Evolutionary conservation across 2,329 filamentous ascomycete genomes (phyloP), one percentile per base, ranked within the genome.

Genomic region (Exutisphaerella laricina): DNA sequence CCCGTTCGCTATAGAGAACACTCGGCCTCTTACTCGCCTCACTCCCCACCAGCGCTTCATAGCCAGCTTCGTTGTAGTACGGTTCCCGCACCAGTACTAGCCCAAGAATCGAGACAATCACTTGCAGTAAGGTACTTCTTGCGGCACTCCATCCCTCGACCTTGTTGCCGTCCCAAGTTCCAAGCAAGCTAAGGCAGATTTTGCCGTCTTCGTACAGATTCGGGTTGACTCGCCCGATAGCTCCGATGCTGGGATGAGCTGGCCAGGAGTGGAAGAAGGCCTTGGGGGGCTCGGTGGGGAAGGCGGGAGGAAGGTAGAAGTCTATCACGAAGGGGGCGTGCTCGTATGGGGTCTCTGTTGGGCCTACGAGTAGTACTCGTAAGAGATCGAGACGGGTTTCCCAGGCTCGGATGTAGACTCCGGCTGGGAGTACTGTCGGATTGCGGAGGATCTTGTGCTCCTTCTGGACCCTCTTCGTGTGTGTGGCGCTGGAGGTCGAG

Each of bases 1-100:
- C 51, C 17, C 53, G 51, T 46, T 62, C 58, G 38, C 45, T 63
- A 39, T 60, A 62, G 3, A 62, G 41, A 9, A 53, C 56, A 18
- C 56, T 58, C 5, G 56, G 46, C 12, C 50, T 37, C 39, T 55
- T 60, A 31, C 49, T 55, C 5, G 41, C 41, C 35, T 60, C 58
- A 7, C 51, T 43, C 4, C 58, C 60, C 1, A 47, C 51, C 3
- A 68, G 34, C 65, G 69, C 42, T 72, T 80, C 77, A 49, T 75
- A 81, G 18, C 78, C 78, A 8, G 78, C 77, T 63, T 82, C 78
- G 54, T 81, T 81, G 64, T 77, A 81, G 57, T 79, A 81, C 1
- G 78, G 78, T 46, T 75, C 71, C 32, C 71, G 71, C 14, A 80
- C 77, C 10, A 82, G 64, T 1, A 61, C 53, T 6, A 61, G 39